Percentiles rank a stretch among this genome's conserved stretches.
These are phyloP conservation scores for Darksidea phi DNA, from an alignment of 495 filamentous ascomycete species.

Conservation along the genomic window DNA sequence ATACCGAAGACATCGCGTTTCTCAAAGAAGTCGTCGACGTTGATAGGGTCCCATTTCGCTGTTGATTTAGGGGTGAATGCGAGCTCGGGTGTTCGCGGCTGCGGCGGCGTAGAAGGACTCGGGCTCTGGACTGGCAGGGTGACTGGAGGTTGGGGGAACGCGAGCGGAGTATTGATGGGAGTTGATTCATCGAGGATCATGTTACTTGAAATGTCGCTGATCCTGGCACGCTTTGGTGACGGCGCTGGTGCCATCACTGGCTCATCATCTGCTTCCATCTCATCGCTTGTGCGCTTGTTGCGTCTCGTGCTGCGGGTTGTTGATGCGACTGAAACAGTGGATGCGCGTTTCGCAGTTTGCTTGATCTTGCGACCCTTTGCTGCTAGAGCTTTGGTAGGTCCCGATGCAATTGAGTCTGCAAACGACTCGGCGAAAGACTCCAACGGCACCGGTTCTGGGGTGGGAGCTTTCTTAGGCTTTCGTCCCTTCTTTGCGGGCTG, in stretches of 20 bases:
- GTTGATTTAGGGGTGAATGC: background rate
- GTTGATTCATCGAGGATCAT: background rate
- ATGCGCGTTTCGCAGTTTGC: background rate
- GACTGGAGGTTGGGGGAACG: background rate
- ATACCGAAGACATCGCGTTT: conserved; percentile 44
- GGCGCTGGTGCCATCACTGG: background rate
- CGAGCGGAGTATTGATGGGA: background rate
- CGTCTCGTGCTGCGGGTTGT: conserved; percentile 3
- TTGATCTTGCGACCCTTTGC: background rate
- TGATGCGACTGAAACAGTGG: background rate
- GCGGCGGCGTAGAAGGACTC: background rate
- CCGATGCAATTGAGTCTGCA: no score
- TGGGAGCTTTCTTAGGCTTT: background rate
- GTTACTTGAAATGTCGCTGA: background rate
- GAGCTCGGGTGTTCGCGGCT: background rate
- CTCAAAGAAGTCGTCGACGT: conserved; percentile 23
- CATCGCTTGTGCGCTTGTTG: conserved; percentile 35
- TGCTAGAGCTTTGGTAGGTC: background rate
- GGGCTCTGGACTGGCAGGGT: background rate
- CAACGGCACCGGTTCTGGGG: no score
- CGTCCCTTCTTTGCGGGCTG: conserved; percentile 7
- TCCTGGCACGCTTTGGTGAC: background rate
- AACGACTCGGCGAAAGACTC: no score
- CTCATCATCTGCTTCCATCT: background rate
- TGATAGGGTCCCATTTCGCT: conserved; percentile 11